A percentile compares a stretch with the other conserved stretches of the same genome.
Evolutionary conservation across 108 stramenopile genomes (phyloP).

Genomic region (Fragilariopsis cylindrus): DNA sequence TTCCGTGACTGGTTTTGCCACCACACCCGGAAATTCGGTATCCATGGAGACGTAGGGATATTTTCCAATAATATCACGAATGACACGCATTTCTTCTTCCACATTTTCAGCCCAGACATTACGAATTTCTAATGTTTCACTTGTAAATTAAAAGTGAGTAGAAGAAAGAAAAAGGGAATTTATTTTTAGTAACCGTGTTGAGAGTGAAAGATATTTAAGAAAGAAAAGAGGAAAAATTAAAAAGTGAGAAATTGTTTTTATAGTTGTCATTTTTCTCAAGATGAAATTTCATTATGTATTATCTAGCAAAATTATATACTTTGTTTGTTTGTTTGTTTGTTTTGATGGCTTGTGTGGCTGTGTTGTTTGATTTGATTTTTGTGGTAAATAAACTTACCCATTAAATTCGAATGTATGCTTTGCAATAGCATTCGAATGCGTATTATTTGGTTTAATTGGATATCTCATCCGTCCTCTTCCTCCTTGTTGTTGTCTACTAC

Average conservation of each 20-base stretch:
- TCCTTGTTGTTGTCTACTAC: not conserved
- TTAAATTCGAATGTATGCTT: conserved; percentile 54
- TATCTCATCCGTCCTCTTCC: not conserved
- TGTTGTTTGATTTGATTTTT: not conserved
- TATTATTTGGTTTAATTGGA: conserved; percentile 23
- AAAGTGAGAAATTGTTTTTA: not conserved
- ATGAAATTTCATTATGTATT: too few relatives aligned
- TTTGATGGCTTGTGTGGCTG: too few relatives aligned
- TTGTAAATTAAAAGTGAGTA: conserved; percentile 1
- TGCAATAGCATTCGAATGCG: conserved; percentile 47
- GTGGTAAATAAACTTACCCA: conserved; percentile 35
- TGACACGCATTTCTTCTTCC: conserved; percentile 91
- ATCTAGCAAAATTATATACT: too few relatives aligned
- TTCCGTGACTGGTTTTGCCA: conserved; percentile 97
- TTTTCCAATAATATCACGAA: conserved; percentile 90
- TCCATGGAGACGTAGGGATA: conserved; percentile 99
- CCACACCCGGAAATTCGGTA: conserved; percentile 98
- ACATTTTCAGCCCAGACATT: conserved; percentile 95
- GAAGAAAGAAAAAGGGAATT: conserved; percentile 1
- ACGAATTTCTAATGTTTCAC: conserved; percentile 85
- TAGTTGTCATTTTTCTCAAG: too few relatives aligned
- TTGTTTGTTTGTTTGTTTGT: too few relatives aligned
- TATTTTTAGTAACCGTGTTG: not conserved
- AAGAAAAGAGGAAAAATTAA: not conserved
- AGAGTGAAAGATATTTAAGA: not conserved